Evolutionary conservation across 2,329 filamentous ascomycete genomes (phyloP).

Genomic region (Fusarium hainanense): DNA sequence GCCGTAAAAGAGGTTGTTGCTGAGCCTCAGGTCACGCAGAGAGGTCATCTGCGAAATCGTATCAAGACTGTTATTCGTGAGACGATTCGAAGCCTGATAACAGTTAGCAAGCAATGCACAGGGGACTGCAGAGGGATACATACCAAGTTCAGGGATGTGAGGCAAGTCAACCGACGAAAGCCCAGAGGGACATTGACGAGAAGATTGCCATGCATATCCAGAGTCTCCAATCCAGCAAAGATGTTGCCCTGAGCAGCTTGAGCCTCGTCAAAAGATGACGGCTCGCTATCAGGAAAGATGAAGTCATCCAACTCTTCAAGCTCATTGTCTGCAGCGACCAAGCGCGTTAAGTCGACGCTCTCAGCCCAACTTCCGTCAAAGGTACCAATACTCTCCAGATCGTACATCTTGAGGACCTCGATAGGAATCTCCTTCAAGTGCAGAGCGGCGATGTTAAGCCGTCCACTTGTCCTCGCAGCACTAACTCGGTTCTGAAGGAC

Average conservation of each 20-base stretch:
- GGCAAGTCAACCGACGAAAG: slow-evolving; percentile 74
- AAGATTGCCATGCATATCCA: slow-evolving; percentile 89
- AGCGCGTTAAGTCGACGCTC: slow-evolving; percentile 84
- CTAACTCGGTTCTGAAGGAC: slow-evolving; percentile 79
- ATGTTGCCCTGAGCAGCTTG: slow-evolving; percentile 77
- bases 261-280: slow-evolving; percentile 68
- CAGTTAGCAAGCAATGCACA: slow-evolving; percentile 33
- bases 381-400: slow-evolving; percentile 73
- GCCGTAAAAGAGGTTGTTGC: slow-evolving; percentile 79
- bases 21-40: slow-evolving; percentile 83
- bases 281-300: slow-evolving; percentile 80
- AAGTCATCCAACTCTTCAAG: slow-evolving; percentile 77
- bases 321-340: slow-evolving; percentile 92
- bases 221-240: slow-evolving; percentile 81
- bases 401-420: slow-evolving; percentile 92
- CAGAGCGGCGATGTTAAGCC: slow-evolving; percentile 89
- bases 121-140: slow-evolving; percentile 44
- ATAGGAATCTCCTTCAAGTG: slow-evolving; percentile 80
- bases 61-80: slow-evolving; percentile 77
- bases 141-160: slow-evolving; percentile 87
- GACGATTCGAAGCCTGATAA: slow-evolving; percentile 78
- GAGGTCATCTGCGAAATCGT: slow-evolving; percentile 77
- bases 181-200: slow-evolving; percentile 79
- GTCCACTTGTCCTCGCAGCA: slow-evolving; percentile 79
- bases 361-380: slow-evolving; percentile 85